Percentiles rank a stretch among this genome's conserved stretches.
Conservation (phyloP, 2,329 filamentous ascomycete species). For the Ascochyta lentis region DNA sequence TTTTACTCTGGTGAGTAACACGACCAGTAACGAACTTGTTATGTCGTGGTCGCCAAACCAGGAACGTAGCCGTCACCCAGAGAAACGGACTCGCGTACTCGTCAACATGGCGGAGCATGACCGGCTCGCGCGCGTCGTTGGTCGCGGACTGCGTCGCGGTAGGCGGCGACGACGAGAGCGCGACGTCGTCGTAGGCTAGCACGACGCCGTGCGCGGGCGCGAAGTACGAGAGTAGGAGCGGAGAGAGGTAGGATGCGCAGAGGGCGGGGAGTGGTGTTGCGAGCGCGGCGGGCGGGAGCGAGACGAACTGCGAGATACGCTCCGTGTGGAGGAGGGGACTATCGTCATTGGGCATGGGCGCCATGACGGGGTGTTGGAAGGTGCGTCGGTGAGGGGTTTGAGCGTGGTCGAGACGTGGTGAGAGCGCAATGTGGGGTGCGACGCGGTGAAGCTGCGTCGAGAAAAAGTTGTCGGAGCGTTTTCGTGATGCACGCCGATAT, state of each 20-base stretch:
- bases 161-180: conserved; percentile 67
- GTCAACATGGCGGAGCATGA: conserved; percentile 41
- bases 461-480: conserved; percentile 41
- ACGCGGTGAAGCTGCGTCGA: conserved; percentile 17
- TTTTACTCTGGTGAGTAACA: conserved; percentile 86
- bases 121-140: neutral
- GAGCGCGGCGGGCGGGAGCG: conserved; percentile 75
- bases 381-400: neutral
- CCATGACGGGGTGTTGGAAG: conserved; percentile 28
- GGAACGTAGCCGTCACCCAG: conserved; percentile 87
- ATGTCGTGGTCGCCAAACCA: conserved; percentile 78
- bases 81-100: conserved; percentile 88
- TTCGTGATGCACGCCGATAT: neutral
- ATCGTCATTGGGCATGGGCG: conserved; percentile 24
- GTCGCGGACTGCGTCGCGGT: conserved; percentile 23
- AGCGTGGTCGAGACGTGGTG: neutral
- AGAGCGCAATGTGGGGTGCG: conserved; percentile 22
- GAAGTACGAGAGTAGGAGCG: conserved; percentile 78
- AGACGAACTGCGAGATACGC: conserved; percentile 80
- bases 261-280: conserved; percentile 72
- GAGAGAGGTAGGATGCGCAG: conserved; percentile 76
- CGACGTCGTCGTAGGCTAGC: conserved; percentile 73
- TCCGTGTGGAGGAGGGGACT: conserved; percentile 71
- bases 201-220: conserved; percentile 75
- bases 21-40: conserved; percentile 79